A percentile compares a stretch with the other conserved stretches of the same genome.
phyloP scores from a whole-genome alignment of 2,329 filamentous ascomycete species.

The Aspergillus costaricaensis region DNA sequence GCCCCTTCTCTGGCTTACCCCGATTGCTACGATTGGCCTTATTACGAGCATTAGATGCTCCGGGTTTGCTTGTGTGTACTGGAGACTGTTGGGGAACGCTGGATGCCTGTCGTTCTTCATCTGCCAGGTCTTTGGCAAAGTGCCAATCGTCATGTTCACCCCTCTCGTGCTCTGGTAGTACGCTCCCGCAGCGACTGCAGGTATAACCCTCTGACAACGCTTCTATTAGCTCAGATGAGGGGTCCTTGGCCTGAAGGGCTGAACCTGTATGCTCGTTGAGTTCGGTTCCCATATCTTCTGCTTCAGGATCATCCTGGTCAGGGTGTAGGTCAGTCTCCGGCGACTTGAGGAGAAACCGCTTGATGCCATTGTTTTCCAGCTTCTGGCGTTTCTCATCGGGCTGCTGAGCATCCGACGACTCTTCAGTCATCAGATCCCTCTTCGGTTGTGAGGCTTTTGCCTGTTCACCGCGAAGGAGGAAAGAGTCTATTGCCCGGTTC shows the following conservation, averaged over 20 bases:
- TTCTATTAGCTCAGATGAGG: neutral
- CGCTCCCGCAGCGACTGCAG: slow-evolving; percentile 67
- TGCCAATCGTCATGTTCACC: slow-evolving; percentile 92
- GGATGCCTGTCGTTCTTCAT: slow-evolving; percentile 56
- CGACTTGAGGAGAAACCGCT: slow-evolving; percentile 59
- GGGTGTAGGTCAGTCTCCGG: slow-evolving; percentile 13
- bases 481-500: slow-evolving; percentile 82
- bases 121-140: slow-evolving; percentile 82
- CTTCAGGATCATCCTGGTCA: neutral
- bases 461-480: slow-evolving; percentile 70
- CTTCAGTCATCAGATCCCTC: slow-evolving; percentile 20
- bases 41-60: slow-evolving; percentile 24
- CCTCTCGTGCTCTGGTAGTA: slow-evolving; percentile 60
- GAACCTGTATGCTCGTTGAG: neutral
- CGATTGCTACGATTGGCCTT: slow-evolving; percentile 28
- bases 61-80: slow-evolving; percentile 16
- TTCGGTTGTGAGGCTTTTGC: slow-evolving; percentile 49
- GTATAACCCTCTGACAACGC: slow-evolving; percentile 35
- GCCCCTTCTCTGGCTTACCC: slow-evolving; percentile 39
- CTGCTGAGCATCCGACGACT: slow-evolving; percentile 14
- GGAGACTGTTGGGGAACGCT: slow-evolving; percentile 20
- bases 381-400: slow-evolving; percentile 48
- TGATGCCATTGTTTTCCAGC: slow-evolving; percentile 55
- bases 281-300: neutral
- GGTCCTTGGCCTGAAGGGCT: neutral